Evolutionary conservation across 2,329 filamentous ascomycete species (phyloP).

Genomic region (Cryphonectria naterciae): DNA sequence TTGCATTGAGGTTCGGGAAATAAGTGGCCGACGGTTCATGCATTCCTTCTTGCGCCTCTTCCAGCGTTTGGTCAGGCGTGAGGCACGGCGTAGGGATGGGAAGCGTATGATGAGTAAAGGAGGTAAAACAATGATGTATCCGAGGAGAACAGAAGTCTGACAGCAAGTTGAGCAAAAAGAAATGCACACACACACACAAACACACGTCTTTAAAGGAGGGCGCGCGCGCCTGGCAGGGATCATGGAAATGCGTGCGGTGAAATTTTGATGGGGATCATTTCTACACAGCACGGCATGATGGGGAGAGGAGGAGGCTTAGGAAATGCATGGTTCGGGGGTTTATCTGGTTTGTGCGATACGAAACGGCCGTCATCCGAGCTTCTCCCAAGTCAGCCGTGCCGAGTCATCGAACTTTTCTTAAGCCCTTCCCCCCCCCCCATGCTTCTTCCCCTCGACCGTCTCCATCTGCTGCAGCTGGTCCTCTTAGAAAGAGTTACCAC

Average conservation of each 20-base stretch:
- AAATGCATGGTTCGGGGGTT: neutral
- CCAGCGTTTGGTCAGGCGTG: neutral
- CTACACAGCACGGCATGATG: neutral
- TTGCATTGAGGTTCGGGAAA: neutral
- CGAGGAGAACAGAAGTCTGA: neutral
- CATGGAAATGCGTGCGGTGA: neutral
- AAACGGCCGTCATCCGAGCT: neutral
- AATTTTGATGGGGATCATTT: neutral
- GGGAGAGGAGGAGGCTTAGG: neutral
- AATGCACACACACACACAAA: neutral
- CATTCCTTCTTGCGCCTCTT: neutral
- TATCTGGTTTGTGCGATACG: neutral
- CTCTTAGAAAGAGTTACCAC: neutral
- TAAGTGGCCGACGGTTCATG: neutral
- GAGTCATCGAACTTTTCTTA: neutral
- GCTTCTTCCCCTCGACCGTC: neutral
- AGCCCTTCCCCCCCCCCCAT: too few species aligned
- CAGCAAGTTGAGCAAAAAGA: neutral
- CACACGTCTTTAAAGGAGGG: neutral
- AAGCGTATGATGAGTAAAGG: neutral
- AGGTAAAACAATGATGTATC: neutral
- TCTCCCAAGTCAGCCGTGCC: neutral
- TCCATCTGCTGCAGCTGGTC: neutral
- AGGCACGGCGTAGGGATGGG: neutral
- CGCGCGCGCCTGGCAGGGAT: neutral